phyloP scores from a whole-genome alignment of 345 rosid species.

The Theobroma cacao region DNA sequence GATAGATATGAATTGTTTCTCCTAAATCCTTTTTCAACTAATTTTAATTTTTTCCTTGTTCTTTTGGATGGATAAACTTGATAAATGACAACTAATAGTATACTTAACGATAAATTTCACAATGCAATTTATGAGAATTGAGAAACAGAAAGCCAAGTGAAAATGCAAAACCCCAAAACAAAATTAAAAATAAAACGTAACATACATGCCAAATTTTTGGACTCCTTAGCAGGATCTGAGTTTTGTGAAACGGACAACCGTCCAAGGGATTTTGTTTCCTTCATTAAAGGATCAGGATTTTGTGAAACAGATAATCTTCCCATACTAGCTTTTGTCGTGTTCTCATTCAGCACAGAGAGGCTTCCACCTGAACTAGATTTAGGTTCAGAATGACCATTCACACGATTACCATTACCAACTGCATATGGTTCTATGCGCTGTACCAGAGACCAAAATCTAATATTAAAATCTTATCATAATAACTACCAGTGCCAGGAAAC shows the following conservation, averaged over 20 bases:
- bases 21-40: background rate
- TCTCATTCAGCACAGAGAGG: constrained; percentile 56
- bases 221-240: constrained; percentile 69
- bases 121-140: background rate
- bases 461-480: constrained; percentile 20
- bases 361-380: constrained; percentile 54
- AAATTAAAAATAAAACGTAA: constrained; percentile 10
- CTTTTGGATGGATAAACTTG: background rate
- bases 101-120: background rate
- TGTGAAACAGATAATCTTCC: constrained; percentile 59
- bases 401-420: constrained; percentile 40
- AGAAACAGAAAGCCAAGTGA: background rate
- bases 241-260: constrained; percentile 85
- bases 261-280: constrained; percentile 79
- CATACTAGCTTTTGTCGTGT: constrained; percentile 44
- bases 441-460: constrained; percentile 13
- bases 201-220: constrained; percentile 62
- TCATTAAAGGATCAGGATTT: constrained; percentile 46
- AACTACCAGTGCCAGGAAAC: constrained; percentile 21
- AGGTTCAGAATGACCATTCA: constrained; percentile 61
- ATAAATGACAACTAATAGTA: background rate
- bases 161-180: background rate
- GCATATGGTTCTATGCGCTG: constrained; percentile 82
- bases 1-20: background rate
- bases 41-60: background rate